Conservation (phyloP, 2,329 filamentous ascomycete genomes). For the Fusarium tuaranense region DNA sequence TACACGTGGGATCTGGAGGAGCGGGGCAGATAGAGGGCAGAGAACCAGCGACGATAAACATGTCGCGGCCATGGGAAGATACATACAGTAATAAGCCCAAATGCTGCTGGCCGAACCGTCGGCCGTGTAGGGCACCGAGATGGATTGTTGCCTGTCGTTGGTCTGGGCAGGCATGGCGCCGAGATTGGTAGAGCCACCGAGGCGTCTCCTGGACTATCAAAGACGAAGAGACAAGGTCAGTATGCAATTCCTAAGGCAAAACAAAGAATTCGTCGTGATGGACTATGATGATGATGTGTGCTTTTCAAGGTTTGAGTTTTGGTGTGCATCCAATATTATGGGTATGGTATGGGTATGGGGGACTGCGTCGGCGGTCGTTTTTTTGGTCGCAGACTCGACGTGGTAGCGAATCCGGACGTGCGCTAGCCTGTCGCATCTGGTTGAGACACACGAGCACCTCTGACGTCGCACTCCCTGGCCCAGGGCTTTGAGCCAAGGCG, state of each 20-base stretch:
- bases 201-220: slow-evolving; percentile 40
- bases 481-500: slow-evolving; percentile 25
- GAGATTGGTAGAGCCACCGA: not conserved
- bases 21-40: not conserved
- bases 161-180: slow-evolving; percentile 50
- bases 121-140: slow-evolving; percentile 53
- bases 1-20: not conserved
- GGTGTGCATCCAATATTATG: slow-evolving; percentile 24
- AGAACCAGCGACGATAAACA: slow-evolving; percentile 53
- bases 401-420: slow-evolving; percentile 45
- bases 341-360: slow-evolving; percentile 2
- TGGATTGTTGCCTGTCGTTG: slow-evolving; percentile 44
- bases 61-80: slow-evolving; percentile 55
- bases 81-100: slow-evolving; percentile 58
- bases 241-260: slow-evolving; percentile 13
- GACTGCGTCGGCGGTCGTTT: slow-evolving; percentile 21
- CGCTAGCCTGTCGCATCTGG: slow-evolving; percentile 49
- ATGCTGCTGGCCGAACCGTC: slow-evolving; percentile 51
- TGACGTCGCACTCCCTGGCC: slow-evolving; percentile 49
- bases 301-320: slow-evolving; percentile 31
- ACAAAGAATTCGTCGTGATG: slow-evolving; percentile 35
- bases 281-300: slow-evolving; percentile 31
- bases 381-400: slow-evolving; percentile 41
- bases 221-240: slow-evolving; percentile 34
- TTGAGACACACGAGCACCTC: slow-evolving; percentile 53